phyloP scores from a whole-genome alignment of 345 rosid species.

The Populus nigra region DNA sequence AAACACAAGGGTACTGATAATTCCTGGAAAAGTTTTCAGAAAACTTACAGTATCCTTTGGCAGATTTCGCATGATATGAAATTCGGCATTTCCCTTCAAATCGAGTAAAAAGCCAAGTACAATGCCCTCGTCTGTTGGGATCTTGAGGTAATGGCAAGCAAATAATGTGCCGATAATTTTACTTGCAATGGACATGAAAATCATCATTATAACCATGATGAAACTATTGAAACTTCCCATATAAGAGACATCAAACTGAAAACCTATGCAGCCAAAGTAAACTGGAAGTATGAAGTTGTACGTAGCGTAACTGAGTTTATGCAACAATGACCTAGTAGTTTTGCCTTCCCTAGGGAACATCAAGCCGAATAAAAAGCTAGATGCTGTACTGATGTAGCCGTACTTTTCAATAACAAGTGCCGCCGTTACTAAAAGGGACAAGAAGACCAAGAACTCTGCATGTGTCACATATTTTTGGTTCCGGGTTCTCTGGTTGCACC shows the following conservation, averaged over 20 bases:
- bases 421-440: conserved; percentile 37
- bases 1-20: too few relatives aligned
- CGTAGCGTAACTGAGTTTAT: conserved; percentile 55
- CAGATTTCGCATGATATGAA: conserved; percentile 39
- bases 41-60: conserved; percentile 12
- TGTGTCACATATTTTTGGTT: conserved; percentile 58
- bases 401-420: conserved; percentile 40
- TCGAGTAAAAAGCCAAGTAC: conserved; percentile 55
- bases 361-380: conserved; percentile 58
- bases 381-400: conserved; percentile 40
- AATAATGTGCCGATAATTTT: conserved; percentile 57
- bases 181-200: conserved; percentile 41
- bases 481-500: conserved; percentile 58
- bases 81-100: conserved; percentile 71
- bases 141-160: conserved; percentile 48
- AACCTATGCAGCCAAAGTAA: conserved; percentile 76
- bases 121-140: conserved; percentile 52
- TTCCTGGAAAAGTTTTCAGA: background rate
- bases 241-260: conserved; percentile 44
- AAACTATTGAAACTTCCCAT: conserved; percentile 8
- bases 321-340: conserved; percentile 59
- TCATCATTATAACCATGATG: conserved; percentile 27
- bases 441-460: conserved; percentile 49
- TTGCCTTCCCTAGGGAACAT: conserved; percentile 82
- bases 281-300: conserved; percentile 75